phyloP scores from a whole-genome alignment of 495 filamentous ascomycete species.

The Aspergillus ellipticus region DNA sequence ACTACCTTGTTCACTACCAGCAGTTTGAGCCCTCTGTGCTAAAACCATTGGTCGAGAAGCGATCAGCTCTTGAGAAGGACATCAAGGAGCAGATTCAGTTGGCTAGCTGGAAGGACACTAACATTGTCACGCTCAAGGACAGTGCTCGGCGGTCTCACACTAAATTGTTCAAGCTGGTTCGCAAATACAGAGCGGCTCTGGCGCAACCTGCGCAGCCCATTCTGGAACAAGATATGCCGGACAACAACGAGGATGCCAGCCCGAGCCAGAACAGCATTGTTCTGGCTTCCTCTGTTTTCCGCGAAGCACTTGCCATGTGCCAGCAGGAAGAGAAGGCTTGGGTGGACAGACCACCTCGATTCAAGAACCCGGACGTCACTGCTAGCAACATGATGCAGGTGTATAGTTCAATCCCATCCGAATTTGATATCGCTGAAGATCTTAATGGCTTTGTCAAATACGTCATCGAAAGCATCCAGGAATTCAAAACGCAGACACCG shows the following conservation, averaged over 20 bases:
- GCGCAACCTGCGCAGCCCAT: slow-evolving; percentile 65
- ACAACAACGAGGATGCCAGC: slow-evolving; percentile 29
- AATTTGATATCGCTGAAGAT: slow-evolving; percentile 54
- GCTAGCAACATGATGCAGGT: slow-evolving; percentile 58
- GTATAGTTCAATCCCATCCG: slow-evolving; percentile 46
- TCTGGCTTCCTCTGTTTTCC: slow-evolving; percentile 21
- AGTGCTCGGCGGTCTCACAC: slow-evolving; percentile 86
- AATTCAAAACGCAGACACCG: slow-evolving; percentile 79
- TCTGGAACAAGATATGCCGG: slow-evolving; percentile 63
- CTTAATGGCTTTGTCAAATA: slow-evolving; percentile 64
- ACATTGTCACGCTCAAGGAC: slow-evolving; percentile 80
- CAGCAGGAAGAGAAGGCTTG: slow-evolving; percentile 51
- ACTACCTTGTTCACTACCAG: slow-evolving; percentile 70
- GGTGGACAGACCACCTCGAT: slow-evolving; percentile 58
- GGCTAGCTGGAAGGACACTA: slow-evolving; percentile 95
- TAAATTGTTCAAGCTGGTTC: slow-evolving; percentile 85
- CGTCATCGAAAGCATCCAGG: slow-evolving; percentile 62
- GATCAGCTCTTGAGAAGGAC: slow-evolving; percentile 70
- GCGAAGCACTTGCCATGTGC: slow-evolving; percentile 52
- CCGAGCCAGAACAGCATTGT: slow-evolving; percentile 15
- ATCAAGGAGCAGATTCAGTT: slow-evolving; percentile 84
- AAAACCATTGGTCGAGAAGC: slow-evolving; percentile 58
- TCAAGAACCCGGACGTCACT: slow-evolving; percentile 65
- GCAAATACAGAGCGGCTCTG: slow-evolving; percentile 77
- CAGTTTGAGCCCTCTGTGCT: slow-evolving; percentile 62